Evolutionary conservation across 1,139 yeast species (phyloP), one percentile per base, ranked within the genome.

Genomic region (Pichia inconspicua): DNA sequence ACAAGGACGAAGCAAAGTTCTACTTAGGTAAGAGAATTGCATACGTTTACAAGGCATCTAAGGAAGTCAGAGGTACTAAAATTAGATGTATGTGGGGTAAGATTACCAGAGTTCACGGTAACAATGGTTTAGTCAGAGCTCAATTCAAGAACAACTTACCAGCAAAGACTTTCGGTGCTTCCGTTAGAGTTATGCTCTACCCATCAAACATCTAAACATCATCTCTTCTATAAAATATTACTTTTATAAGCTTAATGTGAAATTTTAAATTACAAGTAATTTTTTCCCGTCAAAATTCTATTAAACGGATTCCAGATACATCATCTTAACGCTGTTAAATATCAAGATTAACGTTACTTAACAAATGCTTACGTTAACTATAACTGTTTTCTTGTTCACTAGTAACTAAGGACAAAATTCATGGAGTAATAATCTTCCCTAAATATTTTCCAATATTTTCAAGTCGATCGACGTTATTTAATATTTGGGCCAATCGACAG

Each of bases 71-170:
- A 82, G 97, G 97, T 72, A 79, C 97, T 68, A 92, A 92, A 82
- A 86, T 92, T 79, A 89, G 98, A 82, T 97, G 94, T 70, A 89
- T 92, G 79, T 92, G 98, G 98, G 98, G 98, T 75, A 85, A 85
- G 77, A 82, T 92, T 66, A 79, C 95, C 78, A 89, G 97, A 84
- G 78, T 97, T 66, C 98, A 92, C 85, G 98, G 98, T 75, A 87
- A 84, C 92, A 79, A 85, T 68, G 98, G 98, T 78, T 78, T 87
- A 65, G 97, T 92, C 66, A 92, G 98, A 80, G 98, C 98, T 71
- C 87, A 82, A 79, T 92, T 92, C 94, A 90, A 87, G 79, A 84
- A 87, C 78, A 92, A 92, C 90, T 85, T 92, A 72, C 98, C 98
- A 75, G 90, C 98, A 68, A 89, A 90, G 87, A 88, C 97, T 66